Conservation (phyloP, 2,329 filamentous ascomycete genomes). For the Stachybotrys elegans region DNA sequence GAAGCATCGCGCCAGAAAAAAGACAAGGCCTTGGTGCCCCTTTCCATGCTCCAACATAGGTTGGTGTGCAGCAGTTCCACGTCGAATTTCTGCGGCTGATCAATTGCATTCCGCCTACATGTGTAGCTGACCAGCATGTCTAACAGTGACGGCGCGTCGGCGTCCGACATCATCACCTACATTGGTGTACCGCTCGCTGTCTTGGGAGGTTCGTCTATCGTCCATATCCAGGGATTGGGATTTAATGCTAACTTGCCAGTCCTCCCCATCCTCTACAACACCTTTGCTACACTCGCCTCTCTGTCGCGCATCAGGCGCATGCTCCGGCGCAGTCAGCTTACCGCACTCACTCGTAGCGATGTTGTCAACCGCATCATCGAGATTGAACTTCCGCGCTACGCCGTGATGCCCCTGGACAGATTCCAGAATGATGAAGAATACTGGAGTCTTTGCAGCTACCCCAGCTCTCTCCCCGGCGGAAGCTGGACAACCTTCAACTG, state of each 20-base stretch:
- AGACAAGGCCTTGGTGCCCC: too few relatives aligned
- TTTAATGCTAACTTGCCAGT: slow-evolving; percentile 27
- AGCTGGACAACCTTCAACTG: slow-evolving; percentile 63
- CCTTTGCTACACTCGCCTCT: slow-evolving; percentile 52
- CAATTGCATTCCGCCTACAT: too few relatives aligned
- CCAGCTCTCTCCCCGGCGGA: slow-evolving; percentile 52
- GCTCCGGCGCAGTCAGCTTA: slow-evolving; percentile 50
- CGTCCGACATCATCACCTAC: slow-evolving; percentile 49
- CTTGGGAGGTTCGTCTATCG: slow-evolving; percentile 35
- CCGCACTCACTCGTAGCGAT: slow-evolving; percentile 56
- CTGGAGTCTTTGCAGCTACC: slow-evolving; percentile 49
- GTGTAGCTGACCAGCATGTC: too few relatives aligned
- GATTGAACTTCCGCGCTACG: slow-evolving; percentile 60
- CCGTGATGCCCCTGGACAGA: slow-evolving; percentile 55
- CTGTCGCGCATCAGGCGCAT: slow-evolving; percentile 56
- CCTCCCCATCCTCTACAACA: slow-evolving; percentile 63
- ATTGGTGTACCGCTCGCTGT: slow-evolving; percentile 54
- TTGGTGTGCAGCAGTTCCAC: too few relatives aligned
- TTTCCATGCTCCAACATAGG: too few relatives aligned
- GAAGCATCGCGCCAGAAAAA: too few relatives aligned
- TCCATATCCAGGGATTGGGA: too few relatives aligned
- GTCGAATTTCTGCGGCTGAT: too few relatives aligned
- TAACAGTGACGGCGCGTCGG: slow-evolving; percentile 26
- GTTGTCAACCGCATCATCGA: slow-evolving; percentile 63
- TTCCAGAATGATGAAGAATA: slow-evolving; percentile 49